phyloP scores from a whole-genome alignment of 306 rosid genomes.

The Abrus precatorius region DNA sequence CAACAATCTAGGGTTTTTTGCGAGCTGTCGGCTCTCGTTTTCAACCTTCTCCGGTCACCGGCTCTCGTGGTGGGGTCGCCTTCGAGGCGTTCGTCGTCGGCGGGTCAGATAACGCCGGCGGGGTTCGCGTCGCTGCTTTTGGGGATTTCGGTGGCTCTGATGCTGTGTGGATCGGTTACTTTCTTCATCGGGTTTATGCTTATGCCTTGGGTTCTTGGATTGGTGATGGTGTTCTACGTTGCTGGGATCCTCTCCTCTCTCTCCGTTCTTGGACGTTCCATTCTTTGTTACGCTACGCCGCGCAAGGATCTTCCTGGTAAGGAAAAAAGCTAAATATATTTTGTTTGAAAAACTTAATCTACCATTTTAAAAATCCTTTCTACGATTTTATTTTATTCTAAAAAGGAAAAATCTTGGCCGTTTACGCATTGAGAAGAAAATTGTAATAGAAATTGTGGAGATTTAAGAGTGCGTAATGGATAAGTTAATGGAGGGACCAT shows the following conservation, averaged over 20 bases:
- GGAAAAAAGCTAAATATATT: not conserved
- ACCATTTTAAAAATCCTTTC: too few species aligned
- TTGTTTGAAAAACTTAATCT: not conserved
- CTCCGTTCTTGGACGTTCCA: constrained; percentile 72
- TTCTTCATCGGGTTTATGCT: constrained; percentile 87
- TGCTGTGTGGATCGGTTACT: constrained; percentile 94
- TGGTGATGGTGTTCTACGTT: constrained; percentile 75
- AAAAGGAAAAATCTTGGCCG: not conserved
- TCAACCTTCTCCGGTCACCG: constrained; percentile 78
- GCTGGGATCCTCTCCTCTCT: constrained; percentile 75
- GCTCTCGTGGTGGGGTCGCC: constrained; percentile 32
- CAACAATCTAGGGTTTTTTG: constrained; percentile 71
- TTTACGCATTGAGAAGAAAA: not conserved
- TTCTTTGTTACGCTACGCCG: constrained; percentile 70
- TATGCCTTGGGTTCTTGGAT: constrained; percentile 94
- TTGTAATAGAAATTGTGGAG: not conserved
- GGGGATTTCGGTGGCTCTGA: constrained; percentile 85
- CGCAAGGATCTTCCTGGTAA: constrained; percentile 77
- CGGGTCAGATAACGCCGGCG: constrained; percentile 65
- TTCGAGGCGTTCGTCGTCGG: constrained; percentile 46
- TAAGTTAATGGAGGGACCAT: not conserved
- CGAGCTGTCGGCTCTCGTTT: constrained; percentile 80
- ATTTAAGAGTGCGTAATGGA: not conserved
- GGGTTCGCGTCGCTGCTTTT: constrained; percentile 84
- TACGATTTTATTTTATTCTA: not conserved